Percentiles rank a stretch among this genome's conserved stretches.
These are phyloP conservation scores for Boletales sp. DNA, from an alignment of 768 basidiomycete genomes.

Conservation along the genomic window DNA sequence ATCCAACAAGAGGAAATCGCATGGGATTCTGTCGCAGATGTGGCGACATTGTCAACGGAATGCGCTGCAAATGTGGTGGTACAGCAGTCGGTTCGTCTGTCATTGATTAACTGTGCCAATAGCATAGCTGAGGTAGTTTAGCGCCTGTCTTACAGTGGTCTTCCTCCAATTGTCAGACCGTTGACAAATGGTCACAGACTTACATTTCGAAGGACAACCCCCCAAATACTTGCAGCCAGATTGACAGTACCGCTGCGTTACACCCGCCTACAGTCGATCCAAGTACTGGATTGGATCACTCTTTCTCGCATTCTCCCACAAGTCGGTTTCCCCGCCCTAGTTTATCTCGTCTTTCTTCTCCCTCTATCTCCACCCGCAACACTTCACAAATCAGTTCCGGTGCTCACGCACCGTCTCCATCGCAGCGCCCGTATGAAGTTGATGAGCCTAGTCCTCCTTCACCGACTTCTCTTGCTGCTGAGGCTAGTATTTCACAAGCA, in stretches of 20 bases:
- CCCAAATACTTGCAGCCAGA: slow-evolving; percentile 34
- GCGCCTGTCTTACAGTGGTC: slow-evolving; percentile 69
- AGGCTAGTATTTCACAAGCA: slow-evolving; percentile 59
- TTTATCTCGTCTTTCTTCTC: slow-evolving; percentile 30
- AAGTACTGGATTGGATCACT: slow-evolving; percentile 4
- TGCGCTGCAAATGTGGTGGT: slow-evolving; percentile 80
- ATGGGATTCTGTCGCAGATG: slow-evolving; percentile 89
- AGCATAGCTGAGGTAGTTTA: slow-evolving; percentile 28
- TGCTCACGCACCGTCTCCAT: slow-evolving; percentile 56
- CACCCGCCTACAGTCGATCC: slow-evolving; percentile 1
- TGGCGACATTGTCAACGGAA: slow-evolving; percentile 72
- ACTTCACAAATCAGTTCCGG: slow-evolving; percentile 56
- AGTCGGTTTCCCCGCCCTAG: slow-evolving; percentile 53
- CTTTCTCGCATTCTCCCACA: neutral
- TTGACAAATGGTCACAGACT: slow-evolving; percentile 79
- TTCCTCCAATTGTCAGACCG: slow-evolving; percentile 37
- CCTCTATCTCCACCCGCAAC: slow-evolving; percentile 43
- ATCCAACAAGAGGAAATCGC: neutral
- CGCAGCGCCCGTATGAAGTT: slow-evolving; percentile 38
- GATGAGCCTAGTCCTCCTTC: slow-evolving; percentile 24
- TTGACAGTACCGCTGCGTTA: slow-evolving; percentile 3
- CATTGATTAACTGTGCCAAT: neutral
- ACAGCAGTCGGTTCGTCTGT: slow-evolving; percentile 64
- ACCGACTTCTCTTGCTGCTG: slow-evolving; percentile 47
- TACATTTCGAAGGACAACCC: slow-evolving; percentile 59